Conservation (phyloP, 129 eudicot genomes). For the Smallanthus sonchifolius region DNA sequence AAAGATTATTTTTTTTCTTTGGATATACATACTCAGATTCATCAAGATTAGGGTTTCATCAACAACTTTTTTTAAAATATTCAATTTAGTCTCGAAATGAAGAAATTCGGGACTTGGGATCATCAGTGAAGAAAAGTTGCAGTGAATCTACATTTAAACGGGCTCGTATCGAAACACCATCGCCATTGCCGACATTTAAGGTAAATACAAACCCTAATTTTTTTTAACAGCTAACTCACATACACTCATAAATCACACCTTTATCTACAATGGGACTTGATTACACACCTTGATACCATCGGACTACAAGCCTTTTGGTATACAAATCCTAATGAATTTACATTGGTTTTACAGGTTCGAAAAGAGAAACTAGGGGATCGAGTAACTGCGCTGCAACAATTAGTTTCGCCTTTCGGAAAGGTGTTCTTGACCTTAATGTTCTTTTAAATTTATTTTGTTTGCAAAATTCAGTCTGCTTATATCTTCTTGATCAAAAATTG, state of each 20-base stretch:
- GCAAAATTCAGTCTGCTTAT: neutral
- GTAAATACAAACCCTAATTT: too few species aligned
- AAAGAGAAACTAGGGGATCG: constrained; percentile 98
- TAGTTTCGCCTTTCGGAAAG: constrained; percentile 99
- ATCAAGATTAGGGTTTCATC: constrained; percentile 41
- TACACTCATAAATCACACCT: too few species aligned
- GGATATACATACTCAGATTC: neutral
- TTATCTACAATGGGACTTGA: too few species aligned
- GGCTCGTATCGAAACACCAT: constrained; percentile 77
- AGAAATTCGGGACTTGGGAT: constrained; percentile 33
- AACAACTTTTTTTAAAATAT: neutral
- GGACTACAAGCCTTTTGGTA: too few species aligned
- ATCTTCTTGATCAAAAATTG: neutral
- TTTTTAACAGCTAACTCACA: too few species aligned
- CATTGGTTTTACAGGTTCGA: constrained; percentile 56
- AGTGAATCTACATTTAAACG: constrained; percentile 56
- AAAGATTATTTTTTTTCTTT: neutral
- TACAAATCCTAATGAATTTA: constrained; percentile 13
- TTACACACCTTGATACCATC: too few species aligned
- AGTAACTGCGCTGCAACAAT: constrained; percentile 93
- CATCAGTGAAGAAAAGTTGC: constrained; percentile 35
- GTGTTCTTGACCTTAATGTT: constrained; percentile 27
- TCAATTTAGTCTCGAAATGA: constrained; percentile 45
- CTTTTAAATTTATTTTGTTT: neutral
- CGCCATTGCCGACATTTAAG: constrained; percentile 92